Evolutionary conservation across 164 flowering plant species (phyloP).

Genomic region (Sedum album): DNA sequence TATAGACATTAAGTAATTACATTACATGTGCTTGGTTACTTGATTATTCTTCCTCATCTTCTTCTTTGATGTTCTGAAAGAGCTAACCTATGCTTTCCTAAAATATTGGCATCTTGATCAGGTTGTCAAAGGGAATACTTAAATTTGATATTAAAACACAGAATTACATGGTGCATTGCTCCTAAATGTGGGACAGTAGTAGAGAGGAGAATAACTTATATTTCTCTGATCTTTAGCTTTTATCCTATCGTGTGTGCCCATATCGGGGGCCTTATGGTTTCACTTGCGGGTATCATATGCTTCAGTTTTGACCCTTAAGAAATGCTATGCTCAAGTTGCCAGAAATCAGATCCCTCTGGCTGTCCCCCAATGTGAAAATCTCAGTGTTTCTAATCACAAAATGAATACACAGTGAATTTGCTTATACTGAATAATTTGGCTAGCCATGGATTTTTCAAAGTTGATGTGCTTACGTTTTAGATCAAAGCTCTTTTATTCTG

Average conservation of each 20-base stretch:
- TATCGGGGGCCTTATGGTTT: neutral
- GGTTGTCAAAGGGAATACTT: neutral
- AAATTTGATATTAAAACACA: neutral
- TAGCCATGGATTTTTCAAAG: neutral
- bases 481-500: neutral
- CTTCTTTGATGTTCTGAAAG: constrained; percentile 1
- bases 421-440: neutral
- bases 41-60: constrained; percentile 31
- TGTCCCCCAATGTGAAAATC: neutral
- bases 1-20: neutral
- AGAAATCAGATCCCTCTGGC: neutral
- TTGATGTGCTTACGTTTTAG: neutral
- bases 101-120: neutral
- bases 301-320: neutral
- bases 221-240: neutral
- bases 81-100: neutral
- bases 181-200: neutral
- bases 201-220: no score
- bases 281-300: neutral
- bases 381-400: neutral
- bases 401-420: neutral
- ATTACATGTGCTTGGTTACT: neutral
- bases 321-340: neutral
- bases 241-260: neutral
- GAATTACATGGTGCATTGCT: neutral